These are phyloP conservation scores for Strigomonas galati DNA, from an alignment of 208 protist species.

Conservation along the genomic window DNA sequence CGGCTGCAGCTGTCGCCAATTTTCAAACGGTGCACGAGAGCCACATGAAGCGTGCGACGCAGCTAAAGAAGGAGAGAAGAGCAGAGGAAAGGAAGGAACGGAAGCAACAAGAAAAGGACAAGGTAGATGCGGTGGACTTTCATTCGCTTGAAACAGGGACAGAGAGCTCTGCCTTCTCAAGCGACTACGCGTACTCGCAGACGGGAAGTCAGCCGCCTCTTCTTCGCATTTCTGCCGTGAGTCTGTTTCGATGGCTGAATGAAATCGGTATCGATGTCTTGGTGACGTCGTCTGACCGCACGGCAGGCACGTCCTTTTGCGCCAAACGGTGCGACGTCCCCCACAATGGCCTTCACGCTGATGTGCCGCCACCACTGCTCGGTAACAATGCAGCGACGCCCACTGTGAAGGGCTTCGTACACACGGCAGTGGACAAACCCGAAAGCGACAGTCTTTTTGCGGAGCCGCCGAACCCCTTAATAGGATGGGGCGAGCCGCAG, in stretches of 20 bases:
- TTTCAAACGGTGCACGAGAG: not conserved
- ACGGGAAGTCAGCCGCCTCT: too few species aligned
- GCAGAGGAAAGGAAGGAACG: not conserved
- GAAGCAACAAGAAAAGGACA: not conserved
- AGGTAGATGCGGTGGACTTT: not conserved
- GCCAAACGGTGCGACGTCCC: constrained; percentile 28
- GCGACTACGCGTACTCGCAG: too few species aligned
- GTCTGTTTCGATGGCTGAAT: constrained; percentile 43
- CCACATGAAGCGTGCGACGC: not conserved
- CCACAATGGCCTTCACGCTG: constrained; percentile 14
- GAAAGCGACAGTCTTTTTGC: too few species aligned
- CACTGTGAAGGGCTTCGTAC: too few species aligned
- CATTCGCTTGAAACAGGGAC: too few species aligned
- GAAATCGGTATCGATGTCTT: constrained; percentile 41
- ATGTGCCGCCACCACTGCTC: too few species aligned
- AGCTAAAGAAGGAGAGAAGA: not conserved
- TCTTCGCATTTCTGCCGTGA: constrained; percentile 21
- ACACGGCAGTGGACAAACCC: too few species aligned
- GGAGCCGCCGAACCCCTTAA: too few species aligned
- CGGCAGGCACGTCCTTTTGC: constrained; percentile 40
- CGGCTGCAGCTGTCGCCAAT: constrained; percentile 10
- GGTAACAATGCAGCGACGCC: too few species aligned
- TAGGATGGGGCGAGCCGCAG: not conserved
- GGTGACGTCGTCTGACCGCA: constrained; percentile 28
- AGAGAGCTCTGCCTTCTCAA: too few species aligned